Evolutionary conservation across 2,329 filamentous ascomycete genomes (phyloP), one percentile per base, ranked within the genome.

Genomic region (Ceratocystis lukuohia): DNA sequence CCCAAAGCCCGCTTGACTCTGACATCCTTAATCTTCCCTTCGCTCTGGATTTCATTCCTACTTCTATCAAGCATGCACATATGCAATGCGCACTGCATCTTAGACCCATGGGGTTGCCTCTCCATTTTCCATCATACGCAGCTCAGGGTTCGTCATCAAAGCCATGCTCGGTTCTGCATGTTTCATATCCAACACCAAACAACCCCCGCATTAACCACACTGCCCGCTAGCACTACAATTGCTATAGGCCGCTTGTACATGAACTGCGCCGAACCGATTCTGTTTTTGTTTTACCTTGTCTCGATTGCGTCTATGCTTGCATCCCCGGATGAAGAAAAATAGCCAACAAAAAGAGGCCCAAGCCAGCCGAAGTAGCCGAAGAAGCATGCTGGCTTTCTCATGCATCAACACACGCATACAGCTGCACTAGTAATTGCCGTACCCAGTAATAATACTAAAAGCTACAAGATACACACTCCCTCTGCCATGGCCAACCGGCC

Each of bases 141-240:
- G n/a, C 30, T 20, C 30, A 59, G 25, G 28, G 56, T 17, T 59
- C 25, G 56, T 33, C 56, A 20, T 59, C 56, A 59, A 1, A 37
- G 56, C 56, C 56, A 59, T 59, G 56, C 25, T 59, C 56, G 30
- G 25, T 15, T 59, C 56, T 59, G 56, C 25, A 59, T 59, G 56
- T 59, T 59, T 59, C 56, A 59, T 37, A 30, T 37, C 17, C 7
- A 17, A 25, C 17, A 15, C 56, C 30, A 59, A 59, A 4, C 25
- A 37, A 59, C 20, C 28, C 56, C 56, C 56, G 25, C 56, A 59
- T 59, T n/a, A n/a, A 8, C 2, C 25, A n/a, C 33, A n/a, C 33
- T 37, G 33, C 2, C 33, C 8, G 8, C 33, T 37, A 37, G 7
- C 33, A 41, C 37, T 41, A 41, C 37, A 41, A 10, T 41, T 12